Conservation (phyloP, 169 alveolate genomes). For the Theileria parva region DNA sequence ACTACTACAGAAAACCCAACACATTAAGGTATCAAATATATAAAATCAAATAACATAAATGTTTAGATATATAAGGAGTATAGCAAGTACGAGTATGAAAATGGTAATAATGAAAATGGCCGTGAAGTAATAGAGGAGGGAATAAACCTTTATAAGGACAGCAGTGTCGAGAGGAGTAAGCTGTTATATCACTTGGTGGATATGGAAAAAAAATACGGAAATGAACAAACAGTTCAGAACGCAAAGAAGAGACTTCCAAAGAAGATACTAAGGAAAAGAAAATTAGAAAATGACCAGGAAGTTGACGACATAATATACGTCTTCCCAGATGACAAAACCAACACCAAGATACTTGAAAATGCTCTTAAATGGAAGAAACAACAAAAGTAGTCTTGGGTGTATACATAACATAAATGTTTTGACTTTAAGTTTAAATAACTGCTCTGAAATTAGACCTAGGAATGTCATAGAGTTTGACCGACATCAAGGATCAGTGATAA, state of each 20-base stretch:
- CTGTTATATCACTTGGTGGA: constrained; percentile 64
- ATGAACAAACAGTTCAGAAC: constrained; percentile 59
- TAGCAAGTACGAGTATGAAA: constrained; percentile 71
- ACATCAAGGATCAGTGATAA: background rate
- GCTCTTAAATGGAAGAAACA: constrained; percentile 57
- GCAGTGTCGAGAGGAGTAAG: constrained; percentile 76
- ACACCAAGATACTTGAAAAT: constrained; percentile 63
- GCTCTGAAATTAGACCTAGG: too few species aligned
- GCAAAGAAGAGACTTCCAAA: constrained; percentile 68
- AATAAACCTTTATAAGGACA: constrained; percentile 72
- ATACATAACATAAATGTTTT: background rate
- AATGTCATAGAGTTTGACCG: too few species aligned
- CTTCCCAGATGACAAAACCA: constrained; percentile 77
- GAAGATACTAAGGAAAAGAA: constrained; percentile 72
- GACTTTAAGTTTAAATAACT: too few species aligned
- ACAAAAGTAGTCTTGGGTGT: background rate
- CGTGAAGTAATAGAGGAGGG: constrained; percentile 77
- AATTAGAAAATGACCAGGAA: constrained; percentile 65
- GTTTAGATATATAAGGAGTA: constrained; percentile 72
- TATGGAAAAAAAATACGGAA: constrained; percentile 69
- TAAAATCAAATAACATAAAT: background rate
- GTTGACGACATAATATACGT: constrained; percentile 73
- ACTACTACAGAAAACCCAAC: constrained; percentile 89
- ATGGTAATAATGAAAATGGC: constrained; percentile 61
- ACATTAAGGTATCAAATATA: constrained; percentile 74